Evolutionary conservation across 805 yeast genomes (phyloP), one percentile per base, ranked within the genome.

Genomic region (Alloascoidea africana): DNA sequence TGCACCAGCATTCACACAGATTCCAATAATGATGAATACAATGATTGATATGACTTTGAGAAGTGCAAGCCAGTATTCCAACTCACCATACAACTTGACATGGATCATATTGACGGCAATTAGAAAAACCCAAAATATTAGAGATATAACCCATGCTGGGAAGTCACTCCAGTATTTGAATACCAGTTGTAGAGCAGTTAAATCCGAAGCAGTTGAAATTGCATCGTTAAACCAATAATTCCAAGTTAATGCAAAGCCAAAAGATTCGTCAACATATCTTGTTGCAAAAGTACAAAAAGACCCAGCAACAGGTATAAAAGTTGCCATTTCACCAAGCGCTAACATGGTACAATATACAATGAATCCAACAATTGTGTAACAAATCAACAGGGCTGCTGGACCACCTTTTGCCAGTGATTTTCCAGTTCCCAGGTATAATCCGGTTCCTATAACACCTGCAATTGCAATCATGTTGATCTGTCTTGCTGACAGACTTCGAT

Each of bases 371-470:
- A 72, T 50, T 5, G 59, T 43, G 44, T 65, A 73, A 36, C 70
- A 63, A 34, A 73, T 55, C 33, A 73, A 52, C 48, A 72, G 51
- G 2, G 75, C 63, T 3, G 67, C 71, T 8, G 74, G 73, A 4
- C 76, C 75, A 35, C 72, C 74, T 6, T 44, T 54, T 18, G 61
- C 58, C 38, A 73, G 55, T 6, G 74, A 60, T 32, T 60, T 62
- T 15, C 74, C 73, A 0, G 70, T 62, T 15, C 73, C 67, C 27
- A 69, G 49, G 46, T 66, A 70, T 33, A 70, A 49, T 30, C 76
- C 76, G 13, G 87, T 79, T 49, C 89, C 91, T 40, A 79, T 74
- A 39, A 84, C 81, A 38, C 86, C 82, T 38, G 84, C 86, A 36
- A 80, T 59, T 18, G 87, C 80, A 47, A 80, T 75, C 73, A 78